Conservation (phyloP, 495 filamentous ascomycete species). For the Annulohypoxylon nitens region DNA sequence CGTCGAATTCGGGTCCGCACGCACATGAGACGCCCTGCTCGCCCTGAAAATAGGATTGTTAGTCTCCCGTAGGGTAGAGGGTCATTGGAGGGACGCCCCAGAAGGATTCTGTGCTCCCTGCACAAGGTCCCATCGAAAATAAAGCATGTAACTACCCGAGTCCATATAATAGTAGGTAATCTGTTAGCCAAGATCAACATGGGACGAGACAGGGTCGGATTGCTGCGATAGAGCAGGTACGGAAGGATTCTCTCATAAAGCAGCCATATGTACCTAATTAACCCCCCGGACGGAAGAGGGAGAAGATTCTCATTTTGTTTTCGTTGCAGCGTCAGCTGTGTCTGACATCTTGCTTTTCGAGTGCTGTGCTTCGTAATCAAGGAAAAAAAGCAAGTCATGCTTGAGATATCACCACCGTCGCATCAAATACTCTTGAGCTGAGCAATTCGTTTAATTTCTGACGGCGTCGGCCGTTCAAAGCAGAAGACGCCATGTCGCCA, state of each 20-base stretch:
- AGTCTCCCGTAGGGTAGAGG: slow-evolving; percentile 19
- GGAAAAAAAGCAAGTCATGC: slow-evolving; percentile 25
- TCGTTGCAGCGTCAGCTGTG: slow-evolving; percentile 24
- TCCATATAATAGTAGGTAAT: slow-evolving; percentile 9
- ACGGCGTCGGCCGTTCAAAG: slow-evolving; percentile 30
- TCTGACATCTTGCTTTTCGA: slow-evolving; percentile 20
- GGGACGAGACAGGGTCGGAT: slow-evolving; percentile 19
- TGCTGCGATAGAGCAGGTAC: slow-evolving; percentile 28
- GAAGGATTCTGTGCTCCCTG: slow-evolving; percentile 39
- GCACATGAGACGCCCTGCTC: slow-evolving; percentile 19
- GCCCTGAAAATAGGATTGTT: slow-evolving; percentile 28
- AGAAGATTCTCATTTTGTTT: slow-evolving; percentile 17
- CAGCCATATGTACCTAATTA: slow-evolving; percentile 12
- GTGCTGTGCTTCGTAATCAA: slow-evolving; percentile 9
- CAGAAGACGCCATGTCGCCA: slow-evolving; percentile 37
- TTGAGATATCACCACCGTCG: slow-evolving; percentile 8
- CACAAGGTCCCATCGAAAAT: slow-evolving; percentile 32
- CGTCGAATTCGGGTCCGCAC: slow-evolving; percentile 8
- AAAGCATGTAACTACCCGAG: slow-evolving; percentile 36
- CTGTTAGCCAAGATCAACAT: slow-evolving; percentile 31
- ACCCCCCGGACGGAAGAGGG: slow-evolving; percentile 22
- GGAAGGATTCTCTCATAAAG: slow-evolving; percentile 37
- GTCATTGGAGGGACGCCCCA: slow-evolving; percentile 23
- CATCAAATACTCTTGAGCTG: slow-evolving; percentile 25
- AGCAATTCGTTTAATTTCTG: slow-evolving; percentile 22